A percentile compares a stretch with the other conserved stretches of the same genome.
Conservation (phyloP, 1,284 basidiomycete genomes). For the Cystobasidium sp. region DNA sequence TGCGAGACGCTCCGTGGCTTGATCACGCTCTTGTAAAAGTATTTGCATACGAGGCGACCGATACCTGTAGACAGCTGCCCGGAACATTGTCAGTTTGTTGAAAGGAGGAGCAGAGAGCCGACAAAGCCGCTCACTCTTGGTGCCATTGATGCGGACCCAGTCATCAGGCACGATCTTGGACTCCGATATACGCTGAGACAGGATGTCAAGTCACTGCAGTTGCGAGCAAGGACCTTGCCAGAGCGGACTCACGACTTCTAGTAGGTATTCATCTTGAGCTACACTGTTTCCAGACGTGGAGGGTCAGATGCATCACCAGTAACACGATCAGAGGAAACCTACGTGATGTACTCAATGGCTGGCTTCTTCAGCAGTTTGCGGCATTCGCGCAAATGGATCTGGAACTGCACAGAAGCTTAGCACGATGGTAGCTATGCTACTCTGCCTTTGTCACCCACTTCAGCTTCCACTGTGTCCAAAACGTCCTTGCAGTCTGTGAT, state of each 20-base stretch:
- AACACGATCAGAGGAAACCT: neutral
- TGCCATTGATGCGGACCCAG: conserved; percentile 81
- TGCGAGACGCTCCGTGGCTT: conserved; percentile 74
- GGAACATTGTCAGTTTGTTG: neutral
- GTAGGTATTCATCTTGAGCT: conserved; percentile 57
- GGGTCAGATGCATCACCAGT: neutral
- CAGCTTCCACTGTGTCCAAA: conserved; percentile 69
- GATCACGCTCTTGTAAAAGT: conserved; percentile 74
- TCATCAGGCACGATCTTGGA: conserved; percentile 71
- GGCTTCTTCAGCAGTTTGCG: conserved; percentile 76
- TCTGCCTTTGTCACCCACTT: conserved; percentile 60
- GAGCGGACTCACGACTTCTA: conserved; percentile 49
- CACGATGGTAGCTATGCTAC: neutral
- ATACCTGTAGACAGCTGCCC: conserved; percentile 67
- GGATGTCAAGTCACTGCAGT: conserved; percentile 37
- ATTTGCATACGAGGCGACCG: conserved; percentile 71
- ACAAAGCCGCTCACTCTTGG: conserved; percentile 61
- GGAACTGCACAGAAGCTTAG: conserved; percentile 9
- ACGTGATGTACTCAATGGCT: conserved; percentile 71
- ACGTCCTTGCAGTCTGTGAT: conserved; percentile 58
- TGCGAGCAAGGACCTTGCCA: neutral
- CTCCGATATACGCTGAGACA: conserved; percentile 76
- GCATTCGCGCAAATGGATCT: conserved; percentile 73
- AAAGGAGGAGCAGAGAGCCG: too few relatives aligned
- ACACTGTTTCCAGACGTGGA: conserved; percentile 54